These are phyloP conservation scores for Trypanosoma congolense DNA, from an alignment of 208 protist species.

Conservation along the genomic window DNA sequence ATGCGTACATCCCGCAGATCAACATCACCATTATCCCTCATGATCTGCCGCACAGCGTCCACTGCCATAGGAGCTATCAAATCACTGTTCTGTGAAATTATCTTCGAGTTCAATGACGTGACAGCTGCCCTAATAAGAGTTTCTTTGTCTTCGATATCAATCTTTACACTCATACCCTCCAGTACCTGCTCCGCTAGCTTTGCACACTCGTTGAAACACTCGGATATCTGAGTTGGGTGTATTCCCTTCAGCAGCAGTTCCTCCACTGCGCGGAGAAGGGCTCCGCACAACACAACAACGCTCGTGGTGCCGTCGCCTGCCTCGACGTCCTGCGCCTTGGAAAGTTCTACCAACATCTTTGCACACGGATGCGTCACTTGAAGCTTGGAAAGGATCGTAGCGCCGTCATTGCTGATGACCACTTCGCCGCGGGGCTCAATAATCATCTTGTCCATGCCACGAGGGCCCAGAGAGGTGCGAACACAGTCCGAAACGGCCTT, in stretches of 20 bases:
- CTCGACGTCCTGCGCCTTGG: conserved; percentile 98
- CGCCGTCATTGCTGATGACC: conserved; percentile 99
- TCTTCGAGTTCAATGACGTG: conserved; percentile 99
- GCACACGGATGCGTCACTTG: conserved; percentile 96
- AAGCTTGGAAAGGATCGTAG: conserved; percentile 98
- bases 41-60: conserved; percentile 93
- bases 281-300: conserved; percentile 97
- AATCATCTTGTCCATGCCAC: conserved; percentile 98
- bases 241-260: conserved; percentile 95
- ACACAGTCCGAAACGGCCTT: conserved; percentile 97
- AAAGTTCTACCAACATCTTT: conserved; percentile 99
- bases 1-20: conserved; percentile 97
- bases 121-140: conserved; percentile 93
- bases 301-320: conserved; percentile 99
- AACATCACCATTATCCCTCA: conserved; percentile 89
- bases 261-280: conserved; percentile 90
- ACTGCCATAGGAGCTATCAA: conserved; percentile 98
- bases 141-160: conserved; percentile 92
- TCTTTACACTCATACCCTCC: conserved; percentile 88
- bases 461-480: conserved; percentile 97
- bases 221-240: conserved; percentile 95
- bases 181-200: conserved; percentile 92
- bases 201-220: conserved; percentile 89
- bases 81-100: conserved; percentile 95
- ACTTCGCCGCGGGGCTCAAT: conserved; percentile 90